phyloP scores from a whole-genome alignment of 345 rosid genomes.

The Arabidopsis arenosa region DNA sequence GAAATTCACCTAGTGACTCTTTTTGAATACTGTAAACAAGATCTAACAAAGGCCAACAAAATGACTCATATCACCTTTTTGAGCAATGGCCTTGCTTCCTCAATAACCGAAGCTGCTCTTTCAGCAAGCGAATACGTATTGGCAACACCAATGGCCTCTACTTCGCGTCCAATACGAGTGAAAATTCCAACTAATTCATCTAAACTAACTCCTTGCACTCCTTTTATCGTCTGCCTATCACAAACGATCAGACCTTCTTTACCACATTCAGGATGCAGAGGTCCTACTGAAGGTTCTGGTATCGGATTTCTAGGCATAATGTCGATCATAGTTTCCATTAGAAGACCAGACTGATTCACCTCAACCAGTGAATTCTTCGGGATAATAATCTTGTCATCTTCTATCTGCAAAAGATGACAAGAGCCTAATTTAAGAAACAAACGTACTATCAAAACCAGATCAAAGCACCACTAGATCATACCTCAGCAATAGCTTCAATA shows the following conservation, averaged over 20 bases:
- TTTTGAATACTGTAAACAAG: not conserved
- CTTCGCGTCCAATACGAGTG: constrained; percentile 86
- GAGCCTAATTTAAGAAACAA: not conserved
- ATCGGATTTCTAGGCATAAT: constrained; percentile 89
- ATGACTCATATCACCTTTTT: constrained; percentile 67
- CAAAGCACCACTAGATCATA: constrained; percentile 37
- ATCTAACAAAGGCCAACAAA: constrained; percentile 32
- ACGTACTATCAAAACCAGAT: constrained; percentile 1
- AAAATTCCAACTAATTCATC: constrained; percentile 90
- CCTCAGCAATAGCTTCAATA: constrained; percentile 97
- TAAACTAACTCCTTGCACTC: constrained; percentile 89
- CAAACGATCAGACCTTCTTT: constrained; percentile 90
- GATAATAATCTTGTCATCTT: constrained; percentile 91
- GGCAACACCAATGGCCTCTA: constrained; percentile 81
- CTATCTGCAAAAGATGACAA: constrained; percentile 59
- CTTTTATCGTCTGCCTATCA: constrained; percentile 88
- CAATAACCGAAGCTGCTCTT: constrained; percentile 76
- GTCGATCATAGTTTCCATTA: constrained; percentile 95
- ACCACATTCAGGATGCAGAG: constrained; percentile 74
- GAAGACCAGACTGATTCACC: constrained; percentile 98
- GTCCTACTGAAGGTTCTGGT: constrained; percentile 81
- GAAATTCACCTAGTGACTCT: not conserved
- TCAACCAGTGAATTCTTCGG: constrained; percentile 89
- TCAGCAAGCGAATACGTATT: constrained; percentile 71
- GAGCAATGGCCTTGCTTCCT: constrained; percentile 90